Evolutionary conservation across 1,284 basidiomycete species (phyloP).

Genomic region (Marasmius tenuissimus): DNA sequence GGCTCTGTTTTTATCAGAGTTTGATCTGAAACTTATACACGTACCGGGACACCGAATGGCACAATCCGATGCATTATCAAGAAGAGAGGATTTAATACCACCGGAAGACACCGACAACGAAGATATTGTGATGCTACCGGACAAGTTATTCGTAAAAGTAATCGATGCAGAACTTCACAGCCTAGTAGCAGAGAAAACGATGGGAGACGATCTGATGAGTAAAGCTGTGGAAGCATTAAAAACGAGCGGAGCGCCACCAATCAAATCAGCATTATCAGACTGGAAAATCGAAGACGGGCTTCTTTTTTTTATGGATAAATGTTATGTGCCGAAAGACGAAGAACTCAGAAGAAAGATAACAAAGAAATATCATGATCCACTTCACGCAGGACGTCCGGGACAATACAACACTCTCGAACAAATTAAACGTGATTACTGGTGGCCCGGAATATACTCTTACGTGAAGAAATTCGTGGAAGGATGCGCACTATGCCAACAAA

Average conservation of each 20-base stretch:
- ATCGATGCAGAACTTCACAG: conserved; percentile 11
- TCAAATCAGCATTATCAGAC: background rate
- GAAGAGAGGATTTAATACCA: conserved; percentile 15
- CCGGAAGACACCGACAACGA: conserved; percentile 19
- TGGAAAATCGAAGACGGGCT: background rate
- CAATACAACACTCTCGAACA: background rate
- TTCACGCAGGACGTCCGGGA: background rate
- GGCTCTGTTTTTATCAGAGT: conserved; percentile 27
- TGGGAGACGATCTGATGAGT: background rate
- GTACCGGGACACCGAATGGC: background rate
- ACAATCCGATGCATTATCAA: conserved; percentile 17
- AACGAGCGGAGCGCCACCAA: background rate
- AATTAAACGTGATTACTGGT: too few species aligned
- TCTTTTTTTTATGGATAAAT: background rate
- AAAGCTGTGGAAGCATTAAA: background rate
- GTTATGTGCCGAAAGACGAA: background rate
- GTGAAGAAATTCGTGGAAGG: too few species aligned
- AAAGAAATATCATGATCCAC: background rate
- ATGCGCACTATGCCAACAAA: too few species aligned
- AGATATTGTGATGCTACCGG: conserved; percentile 14
- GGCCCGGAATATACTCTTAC: too few species aligned
- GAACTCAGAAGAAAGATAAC: background rate
- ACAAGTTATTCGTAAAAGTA: conserved; percentile 12
- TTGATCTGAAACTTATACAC: conserved; percentile 25
- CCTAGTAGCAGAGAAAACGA: background rate